These are phyloP conservation scores for Arthonia radiata DNA, from an alignment of 495 filamentous ascomycete species.

Conservation along the genomic window DNA sequence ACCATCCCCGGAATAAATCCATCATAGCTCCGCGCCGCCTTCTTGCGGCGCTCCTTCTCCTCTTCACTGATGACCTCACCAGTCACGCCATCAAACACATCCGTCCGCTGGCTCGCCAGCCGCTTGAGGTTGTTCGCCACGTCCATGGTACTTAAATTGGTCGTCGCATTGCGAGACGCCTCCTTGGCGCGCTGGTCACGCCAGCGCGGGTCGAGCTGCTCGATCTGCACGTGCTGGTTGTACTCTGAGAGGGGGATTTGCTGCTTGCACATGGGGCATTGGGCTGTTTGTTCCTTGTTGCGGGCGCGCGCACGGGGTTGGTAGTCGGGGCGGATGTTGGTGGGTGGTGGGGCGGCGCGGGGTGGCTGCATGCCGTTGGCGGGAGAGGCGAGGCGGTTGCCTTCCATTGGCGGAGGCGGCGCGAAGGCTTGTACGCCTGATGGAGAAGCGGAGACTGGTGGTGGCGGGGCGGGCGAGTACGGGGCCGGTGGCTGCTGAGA, in stretches of 20 bases:
- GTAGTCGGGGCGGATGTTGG: slow-evolving; percentile 86
- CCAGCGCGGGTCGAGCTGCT: slow-evolving; percentile 86
- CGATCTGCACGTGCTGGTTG: slow-evolving; percentile 82
- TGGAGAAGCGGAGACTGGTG: too few relatives aligned
- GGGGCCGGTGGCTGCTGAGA: too few relatives aligned
- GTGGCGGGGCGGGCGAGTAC: too few relatives aligned
- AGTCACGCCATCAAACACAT: slow-evolving; percentile 64
- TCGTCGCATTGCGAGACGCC: slow-evolving; percentile 59
- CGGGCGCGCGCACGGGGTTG: slow-evolving; percentile 60
- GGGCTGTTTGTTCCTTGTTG: slow-evolving; percentile 36
- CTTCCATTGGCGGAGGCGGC: too few relatives aligned
- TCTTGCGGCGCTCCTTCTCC: slow-evolving; percentile 54
- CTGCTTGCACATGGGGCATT: slow-evolving; percentile 89
- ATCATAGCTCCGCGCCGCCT: slow-evolving; percentile 36
- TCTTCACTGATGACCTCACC: slow-evolving; percentile 44
- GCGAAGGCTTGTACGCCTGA: too few relatives aligned
- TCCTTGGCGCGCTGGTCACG: slow-evolving; percentile 82
- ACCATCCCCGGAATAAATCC: slow-evolving; percentile 31
- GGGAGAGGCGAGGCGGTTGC: neutral
- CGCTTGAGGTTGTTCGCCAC: slow-evolving; percentile 90
- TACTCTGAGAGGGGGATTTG: slow-evolving; percentile 67
- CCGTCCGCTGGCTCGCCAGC: slow-evolving; percentile 72
- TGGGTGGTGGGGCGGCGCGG: slow-evolving; percentile 26
- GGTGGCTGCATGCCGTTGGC: neutral
- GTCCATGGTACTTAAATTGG: slow-evolving; percentile 65